Evolutionary conservation across 2,329 filamentous ascomycete species (phyloP), one percentile per base, ranked within the genome.

Genomic region (Fusarium sp.): DNA sequence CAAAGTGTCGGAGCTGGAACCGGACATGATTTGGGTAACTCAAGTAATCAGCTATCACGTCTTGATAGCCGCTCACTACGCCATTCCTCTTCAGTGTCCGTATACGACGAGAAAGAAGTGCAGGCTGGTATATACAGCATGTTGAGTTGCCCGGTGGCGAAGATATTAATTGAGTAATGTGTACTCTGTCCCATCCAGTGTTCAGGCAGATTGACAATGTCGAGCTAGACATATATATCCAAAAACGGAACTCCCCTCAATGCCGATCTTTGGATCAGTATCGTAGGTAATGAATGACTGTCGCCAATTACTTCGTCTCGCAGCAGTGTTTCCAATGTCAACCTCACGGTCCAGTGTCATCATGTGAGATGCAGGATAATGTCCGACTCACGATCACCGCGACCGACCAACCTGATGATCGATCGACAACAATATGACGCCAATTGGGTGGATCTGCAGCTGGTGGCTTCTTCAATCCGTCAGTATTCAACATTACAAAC

Each of bases 301-400:
- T 14, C 18, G 18, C 44, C 24, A 10, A 20, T 26, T 20, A 4
- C 3, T 14, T 13, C 17, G 5, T 20, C 17, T 45, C n/a, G 11
- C 7, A 26, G 17, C 17, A 13, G 11, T 18, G 8, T 17, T 11
- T 9, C 42, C 0, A 0, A 26, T 26, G 0, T 26, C 17, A 2
- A 18, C 26, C 7, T 45, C 17, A 15, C 14, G 12, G 24, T 6
- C 24, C 6, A 45, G 17, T 26, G 12, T 45, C 5, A 12, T 45
- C 17, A 6, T 45, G 8, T 38, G 17, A 45, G 42, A 20, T 26
- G 42, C 11, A 13, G 11, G 24, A 26, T 26, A 12, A 13, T 9
- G 11, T 20, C 24, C 20, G 24, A 26, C 11, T 45, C n/a, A 45
- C 42, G n/a, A 45, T 42, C 41, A 17, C 41, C 17, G 17, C 42